Evolutionary conservation across 257 asterid species (phyloP).

Genomic region (Fraxinus quadrangulata): DNA sequence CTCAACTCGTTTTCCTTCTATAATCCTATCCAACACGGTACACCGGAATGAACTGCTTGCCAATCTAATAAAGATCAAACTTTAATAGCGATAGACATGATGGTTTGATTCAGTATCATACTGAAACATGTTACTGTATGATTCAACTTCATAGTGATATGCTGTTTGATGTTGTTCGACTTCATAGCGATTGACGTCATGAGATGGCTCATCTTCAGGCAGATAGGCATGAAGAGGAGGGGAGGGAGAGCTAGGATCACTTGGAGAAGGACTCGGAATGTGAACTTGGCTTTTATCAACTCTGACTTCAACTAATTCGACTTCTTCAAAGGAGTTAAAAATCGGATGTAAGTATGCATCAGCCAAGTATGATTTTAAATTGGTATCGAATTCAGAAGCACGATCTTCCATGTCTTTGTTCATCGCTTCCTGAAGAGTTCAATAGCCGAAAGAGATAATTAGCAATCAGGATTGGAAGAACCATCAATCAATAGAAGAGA

Average conservation of each 20-base stretch:
- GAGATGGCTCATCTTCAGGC: conserved; percentile 42
- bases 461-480: background rate
- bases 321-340: conserved; percentile 82
- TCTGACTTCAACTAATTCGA: conserved; percentile 61
- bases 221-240: conserved; percentile 36
- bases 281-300: conserved; percentile 44
- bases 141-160: conserved; percentile 44
- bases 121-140: conserved; percentile 23
- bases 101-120: conserved; percentile 37
- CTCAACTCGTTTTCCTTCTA: background rate
- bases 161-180: conserved; percentile 38
- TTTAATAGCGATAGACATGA: conserved; percentile 52
- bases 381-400: conserved; percentile 50
- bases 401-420: conserved; percentile 68
- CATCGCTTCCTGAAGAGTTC: conserved; percentile 76
- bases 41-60: conserved; percentile 7
- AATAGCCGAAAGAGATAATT: conserved; percentile 4
- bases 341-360: conserved; percentile 96
- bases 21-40: background rate
- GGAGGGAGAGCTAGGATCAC: conserved; percentile 57
- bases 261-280: conserved; percentile 42
- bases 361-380: conserved; percentile 64
- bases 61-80: conserved; percentile 16
- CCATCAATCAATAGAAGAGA: background rate
- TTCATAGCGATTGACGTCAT: conserved; percentile 52